Evolutionary conservation across 306 rosid genomes (phyloP).

Genomic region (Cucumis cinereus): DNA sequence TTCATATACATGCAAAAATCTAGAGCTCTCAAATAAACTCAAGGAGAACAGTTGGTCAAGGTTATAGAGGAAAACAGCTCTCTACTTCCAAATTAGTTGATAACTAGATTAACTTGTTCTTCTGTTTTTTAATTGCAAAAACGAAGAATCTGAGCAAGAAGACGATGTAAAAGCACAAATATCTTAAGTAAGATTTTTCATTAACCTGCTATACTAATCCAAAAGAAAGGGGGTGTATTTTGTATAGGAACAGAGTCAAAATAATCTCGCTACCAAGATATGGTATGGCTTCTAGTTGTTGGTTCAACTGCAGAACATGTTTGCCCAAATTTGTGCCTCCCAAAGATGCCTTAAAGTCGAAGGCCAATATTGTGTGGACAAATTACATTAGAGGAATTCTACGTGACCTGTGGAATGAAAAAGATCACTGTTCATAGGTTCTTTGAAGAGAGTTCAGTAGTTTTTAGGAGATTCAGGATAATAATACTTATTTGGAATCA

Average conservation of each 20-base stretch:
- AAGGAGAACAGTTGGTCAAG: not conserved
- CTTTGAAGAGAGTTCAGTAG: not conserved
- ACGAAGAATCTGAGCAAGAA: not conserved
- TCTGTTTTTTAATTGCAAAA: not conserved
- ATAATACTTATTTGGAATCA: not conserved
- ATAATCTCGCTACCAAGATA: not conserved
- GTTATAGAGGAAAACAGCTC: not conserved
- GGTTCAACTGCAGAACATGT: not conserved
- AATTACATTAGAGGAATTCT: not conserved
- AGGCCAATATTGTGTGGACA: not conserved
- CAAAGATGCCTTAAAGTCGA: not conserved
- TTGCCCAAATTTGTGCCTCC: not conserved
- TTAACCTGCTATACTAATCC: not conserved
- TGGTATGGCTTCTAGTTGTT: not conserved
- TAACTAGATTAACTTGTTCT: not conserved
- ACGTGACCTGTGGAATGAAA: not conserved
- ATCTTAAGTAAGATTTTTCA: not conserved
- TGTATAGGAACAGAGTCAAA: not conserved
- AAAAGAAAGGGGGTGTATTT: not conserved
- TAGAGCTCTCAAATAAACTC: not conserved
- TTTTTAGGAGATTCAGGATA: not conserved
- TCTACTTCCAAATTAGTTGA: not conserved
- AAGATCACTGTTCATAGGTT: not conserved
- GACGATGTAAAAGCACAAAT: not conserved
- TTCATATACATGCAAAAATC: not conserved